Evolutionary conservation across 2,329 filamentous ascomycete genomes (phyloP).

Genomic region (Talaromyces sp.): DNA sequence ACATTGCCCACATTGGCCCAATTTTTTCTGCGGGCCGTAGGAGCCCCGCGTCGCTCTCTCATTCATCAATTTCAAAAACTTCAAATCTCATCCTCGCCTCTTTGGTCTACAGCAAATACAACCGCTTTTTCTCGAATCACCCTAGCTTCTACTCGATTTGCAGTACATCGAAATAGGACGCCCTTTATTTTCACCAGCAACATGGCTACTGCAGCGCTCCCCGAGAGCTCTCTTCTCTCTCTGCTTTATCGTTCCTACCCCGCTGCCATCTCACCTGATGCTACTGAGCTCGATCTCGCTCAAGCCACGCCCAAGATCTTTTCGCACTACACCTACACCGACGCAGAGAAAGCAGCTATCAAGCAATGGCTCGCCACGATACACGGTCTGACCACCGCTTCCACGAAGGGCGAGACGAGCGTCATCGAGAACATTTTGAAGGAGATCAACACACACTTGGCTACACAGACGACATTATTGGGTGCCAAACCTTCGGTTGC

Average conservation of each 20-base stretch:
- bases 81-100: constrained; percentile 7
- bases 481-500: constrained; percentile 86
- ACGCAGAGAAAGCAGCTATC: constrained; percentile 81
- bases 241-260: constrained; percentile 49
- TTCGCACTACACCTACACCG: constrained; percentile 67
- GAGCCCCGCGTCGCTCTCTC: constrained; percentile 17
- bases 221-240: constrained; percentile 44
- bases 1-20: constrained; percentile 22
- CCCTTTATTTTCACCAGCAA: constrained; percentile 12
- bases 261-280: constrained; percentile 38
- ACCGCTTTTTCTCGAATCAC: neutral
- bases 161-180: neutral
- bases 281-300: constrained; percentile 45
- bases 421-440: constrained; percentile 66
- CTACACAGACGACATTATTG: constrained; percentile 82
- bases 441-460: constrained; percentile 81
- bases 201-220: constrained; percentile 37
- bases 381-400: constrained; percentile 62
- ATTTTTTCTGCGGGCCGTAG: constrained; percentile 23
- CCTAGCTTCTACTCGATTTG: neutral
- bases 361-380: constrained; percentile 83
- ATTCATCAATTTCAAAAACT: constrained; percentile 15
- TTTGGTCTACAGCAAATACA: constrained; percentile 21
- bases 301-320: constrained; percentile 62
- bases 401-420: constrained; percentile 51